Evolutionary conservation across 305 asterid species (phyloP).

Genomic region (Fraxinus sp.): DNA sequence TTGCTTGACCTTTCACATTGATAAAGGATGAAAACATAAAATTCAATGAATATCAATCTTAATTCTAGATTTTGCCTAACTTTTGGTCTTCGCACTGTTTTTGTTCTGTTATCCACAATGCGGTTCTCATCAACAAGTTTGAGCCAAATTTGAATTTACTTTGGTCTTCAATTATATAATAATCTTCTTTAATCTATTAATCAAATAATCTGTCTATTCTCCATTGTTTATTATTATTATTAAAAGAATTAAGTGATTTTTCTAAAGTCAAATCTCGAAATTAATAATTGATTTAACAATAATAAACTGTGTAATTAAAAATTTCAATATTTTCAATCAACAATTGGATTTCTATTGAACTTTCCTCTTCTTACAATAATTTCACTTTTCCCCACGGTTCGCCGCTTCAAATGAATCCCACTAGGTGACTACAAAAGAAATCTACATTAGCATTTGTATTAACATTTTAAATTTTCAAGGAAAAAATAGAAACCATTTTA

Average conservation of each 20-base stretch:
- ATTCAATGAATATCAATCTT: background rate
- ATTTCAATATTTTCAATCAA: no score
- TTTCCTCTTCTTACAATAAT: no score
- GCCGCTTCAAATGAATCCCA: background rate
- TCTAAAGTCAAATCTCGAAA: background rate
- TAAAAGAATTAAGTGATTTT: no score
- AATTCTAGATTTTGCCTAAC: background rate
- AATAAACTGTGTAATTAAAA: background rate
- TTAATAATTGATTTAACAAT: no score
- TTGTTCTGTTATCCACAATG: background rate
- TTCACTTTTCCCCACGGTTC: background rate
- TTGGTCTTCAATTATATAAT: background rate
- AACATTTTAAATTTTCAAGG: background rate
- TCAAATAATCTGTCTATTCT: background rate
- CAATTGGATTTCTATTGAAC: no score
- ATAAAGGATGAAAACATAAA: background rate
- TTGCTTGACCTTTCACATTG: background rate
- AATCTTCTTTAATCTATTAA: no score
- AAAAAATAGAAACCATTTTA: no score
- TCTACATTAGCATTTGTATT: background rate
- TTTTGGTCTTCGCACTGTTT: background rate
- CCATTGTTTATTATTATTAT: background rate
- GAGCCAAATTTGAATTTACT: background rate
- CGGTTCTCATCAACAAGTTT: background rate
- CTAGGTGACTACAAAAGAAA: background rate